Base-by-base conservation (phyloP, 495 filamentous ascomycete species). In the Talaromyces borbonicus region DNA sequence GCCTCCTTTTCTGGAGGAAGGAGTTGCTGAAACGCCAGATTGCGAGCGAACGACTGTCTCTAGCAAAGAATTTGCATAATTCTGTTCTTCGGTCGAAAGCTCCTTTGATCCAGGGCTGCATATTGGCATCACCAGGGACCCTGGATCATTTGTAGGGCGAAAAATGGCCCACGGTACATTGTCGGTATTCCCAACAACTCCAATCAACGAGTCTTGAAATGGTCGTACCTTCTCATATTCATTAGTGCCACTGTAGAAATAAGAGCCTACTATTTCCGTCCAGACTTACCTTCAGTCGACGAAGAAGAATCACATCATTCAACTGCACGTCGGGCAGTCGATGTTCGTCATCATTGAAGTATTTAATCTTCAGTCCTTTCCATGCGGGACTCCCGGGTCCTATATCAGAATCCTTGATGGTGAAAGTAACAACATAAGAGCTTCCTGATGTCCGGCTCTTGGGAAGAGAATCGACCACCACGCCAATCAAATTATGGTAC, bases 361-460 rank as follows among this genome's bases (percentile, higher is more conserved):
- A 76, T 37, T 66, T 73, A 47, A 77, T 52, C 51, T 66, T 73
- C 16, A 77, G 55, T 12, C 73, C 68, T 22, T 65, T 59, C 59
- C 66, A 63, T 31, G 36, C 43, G 29, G 56, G 52, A 26, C 26
- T 40, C 11, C 45, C 50, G 47, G 65, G 59, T 8, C 48, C 37
- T 18, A 66, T 55, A 11, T 64, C 52, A 0, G 44, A 48, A 49
- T 77, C 74, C 48, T 65, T 69, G 24, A 78, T 53, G 5, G 70
- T 73, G 38, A 77, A 77, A 5, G 69, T 75, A 39, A 67, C 56
- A 42, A 56, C 54, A 49, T 57, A 69, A 20, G 55, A 57, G 1
- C 65, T 62, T 2, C 59, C 59, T 12, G 63, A 61, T 41, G 48
- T 52, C 5, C 62, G 58, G 24, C 42, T 53, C n/a, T 5, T 51